These are phyloP conservation scores for Sordariomycetes sp. DNA, from an alignment of 2,329 filamentous ascomycete genomes.

Conservation along the genomic window DNA sequence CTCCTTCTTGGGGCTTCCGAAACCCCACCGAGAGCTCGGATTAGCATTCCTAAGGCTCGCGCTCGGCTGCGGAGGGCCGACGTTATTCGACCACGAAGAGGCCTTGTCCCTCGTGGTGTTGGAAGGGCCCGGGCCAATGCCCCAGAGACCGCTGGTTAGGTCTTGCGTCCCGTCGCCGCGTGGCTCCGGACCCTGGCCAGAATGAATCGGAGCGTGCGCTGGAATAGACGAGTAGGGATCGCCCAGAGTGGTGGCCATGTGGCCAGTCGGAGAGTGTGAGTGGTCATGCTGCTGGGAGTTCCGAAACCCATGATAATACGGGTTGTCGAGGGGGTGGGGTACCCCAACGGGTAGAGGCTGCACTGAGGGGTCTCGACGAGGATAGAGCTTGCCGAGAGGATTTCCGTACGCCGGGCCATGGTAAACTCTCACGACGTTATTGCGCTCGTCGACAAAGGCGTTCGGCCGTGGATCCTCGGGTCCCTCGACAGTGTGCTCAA, in stretches of 20 bases:
- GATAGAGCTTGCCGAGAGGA: constrained; percentile 34
- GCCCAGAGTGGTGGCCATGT: not conserved
- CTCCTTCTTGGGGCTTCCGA: not conserved
- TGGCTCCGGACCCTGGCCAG: not conserved
- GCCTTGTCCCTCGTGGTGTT: constrained; percentile 12
- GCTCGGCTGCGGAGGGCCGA: constrained; percentile 15
- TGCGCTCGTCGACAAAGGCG: constrained; percentile 43
- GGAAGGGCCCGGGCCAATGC: constrained; percentile 5
- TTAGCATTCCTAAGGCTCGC: not conserved
- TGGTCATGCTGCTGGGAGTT: not conserved
- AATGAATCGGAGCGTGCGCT: not conserved
- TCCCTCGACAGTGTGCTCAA: constrained; percentile 44
- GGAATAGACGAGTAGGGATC: not conserved
- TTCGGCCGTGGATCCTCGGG: constrained; percentile 45
- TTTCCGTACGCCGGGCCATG: constrained; percentile 46
- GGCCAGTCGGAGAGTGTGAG: not conserved
- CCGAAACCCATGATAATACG: constrained; percentile 26
- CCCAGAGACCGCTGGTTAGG: not conserved
- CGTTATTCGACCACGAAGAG: constrained; percentile 16
- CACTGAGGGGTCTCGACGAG: constrained; percentile 19
- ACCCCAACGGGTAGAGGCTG: constrained; percentile 12
- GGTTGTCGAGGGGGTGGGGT: constrained; percentile 19
- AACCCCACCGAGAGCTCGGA: not conserved
- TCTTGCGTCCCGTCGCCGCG: not conserved
- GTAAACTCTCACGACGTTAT: constrained; percentile 44